These are phyloP conservation scores for Hypoxylon subgilvum DNA, from an alignment of 495 filamentous ascomycete species.

Conservation along the genomic window DNA sequence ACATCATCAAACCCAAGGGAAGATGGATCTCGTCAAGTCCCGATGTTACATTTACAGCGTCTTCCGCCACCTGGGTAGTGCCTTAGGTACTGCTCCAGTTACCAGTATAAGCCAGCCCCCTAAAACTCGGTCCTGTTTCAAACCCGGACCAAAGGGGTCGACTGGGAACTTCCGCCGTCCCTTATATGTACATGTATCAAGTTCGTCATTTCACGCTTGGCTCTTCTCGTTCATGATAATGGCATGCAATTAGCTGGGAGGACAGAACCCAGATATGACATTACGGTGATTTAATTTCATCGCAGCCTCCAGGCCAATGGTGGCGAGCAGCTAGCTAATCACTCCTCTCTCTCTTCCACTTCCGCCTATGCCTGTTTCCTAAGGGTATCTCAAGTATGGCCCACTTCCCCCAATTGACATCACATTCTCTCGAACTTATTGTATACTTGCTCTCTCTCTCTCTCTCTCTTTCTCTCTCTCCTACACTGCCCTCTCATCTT, in stretches of 20 bases:
- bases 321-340: background rate
- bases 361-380: constrained; percentile 27
- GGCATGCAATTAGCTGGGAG: background rate
- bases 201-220: background rate
- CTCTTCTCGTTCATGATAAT: background rate
- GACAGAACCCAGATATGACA: constrained; percentile 8
- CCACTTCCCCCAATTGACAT: constrained; percentile 20
- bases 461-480: constrained; percentile 2
- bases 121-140: constrained; percentile 26
- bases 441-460: constrained; percentile 16
- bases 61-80: constrained; percentile 28
- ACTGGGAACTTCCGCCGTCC: background rate
- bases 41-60: constrained; percentile 31
- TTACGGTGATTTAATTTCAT: constrained; percentile 28
- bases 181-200: background rate
- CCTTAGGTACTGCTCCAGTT: too few species aligned
- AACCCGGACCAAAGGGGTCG: constrained; percentile 9
- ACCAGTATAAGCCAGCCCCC: constrained; percentile 4
- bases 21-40: background rate
- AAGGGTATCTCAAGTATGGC: constrained; percentile 40
- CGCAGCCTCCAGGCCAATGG: constrained; percentile 2
- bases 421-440: constrained; percentile 33
- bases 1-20: constrained; percentile 20
- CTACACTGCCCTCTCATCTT: background rate
- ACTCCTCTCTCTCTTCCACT: background rate